Evolutionary conservation across 176 grass and related monocot species (phyloP).

Genomic region (Phyllostachys edulis): DNA sequence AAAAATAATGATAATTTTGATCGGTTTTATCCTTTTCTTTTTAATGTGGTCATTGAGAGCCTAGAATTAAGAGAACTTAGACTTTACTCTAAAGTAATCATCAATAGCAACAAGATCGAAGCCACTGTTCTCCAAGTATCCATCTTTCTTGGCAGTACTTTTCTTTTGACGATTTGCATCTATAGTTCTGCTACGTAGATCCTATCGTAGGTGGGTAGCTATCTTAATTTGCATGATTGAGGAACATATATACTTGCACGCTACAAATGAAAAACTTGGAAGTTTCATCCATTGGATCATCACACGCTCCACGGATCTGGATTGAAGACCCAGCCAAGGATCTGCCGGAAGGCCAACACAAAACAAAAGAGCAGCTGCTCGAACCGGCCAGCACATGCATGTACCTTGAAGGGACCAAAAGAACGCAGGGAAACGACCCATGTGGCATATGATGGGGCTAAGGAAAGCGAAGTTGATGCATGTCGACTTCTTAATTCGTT

Average conservation of each 20-base stretch:
- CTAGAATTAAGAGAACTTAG: too few species aligned
- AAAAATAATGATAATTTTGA: too few species aligned
- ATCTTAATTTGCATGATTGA: not conserved
- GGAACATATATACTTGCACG: not conserved
- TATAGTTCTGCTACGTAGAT: not conserved
- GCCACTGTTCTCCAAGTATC: not conserved
- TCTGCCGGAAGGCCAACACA: not conserved
- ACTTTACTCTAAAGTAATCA: not conserved
- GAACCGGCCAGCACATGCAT: not conserved
- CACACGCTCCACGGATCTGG: not conserved
- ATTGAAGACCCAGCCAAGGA: not conserved
- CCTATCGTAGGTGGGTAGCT: not conserved
- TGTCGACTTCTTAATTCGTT: not conserved
- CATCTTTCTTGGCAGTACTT: not conserved
- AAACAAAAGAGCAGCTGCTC: not conserved
- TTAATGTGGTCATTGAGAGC: too few species aligned
- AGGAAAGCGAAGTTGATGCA: not conserved
- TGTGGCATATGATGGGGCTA: not conserved
- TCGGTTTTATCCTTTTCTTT: too few species aligned
- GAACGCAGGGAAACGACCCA: conserved; percentile 24
- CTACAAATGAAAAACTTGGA: not conserved
- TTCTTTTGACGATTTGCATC: not conserved
- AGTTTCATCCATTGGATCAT: not conserved
- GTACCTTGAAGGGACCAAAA: not conserved
- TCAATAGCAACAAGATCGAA: not conserved